These are phyloP conservation scores for Gossypium bickii DNA, from an alignment of 345 rosid genomes.

Conservation along the genomic window DNA sequence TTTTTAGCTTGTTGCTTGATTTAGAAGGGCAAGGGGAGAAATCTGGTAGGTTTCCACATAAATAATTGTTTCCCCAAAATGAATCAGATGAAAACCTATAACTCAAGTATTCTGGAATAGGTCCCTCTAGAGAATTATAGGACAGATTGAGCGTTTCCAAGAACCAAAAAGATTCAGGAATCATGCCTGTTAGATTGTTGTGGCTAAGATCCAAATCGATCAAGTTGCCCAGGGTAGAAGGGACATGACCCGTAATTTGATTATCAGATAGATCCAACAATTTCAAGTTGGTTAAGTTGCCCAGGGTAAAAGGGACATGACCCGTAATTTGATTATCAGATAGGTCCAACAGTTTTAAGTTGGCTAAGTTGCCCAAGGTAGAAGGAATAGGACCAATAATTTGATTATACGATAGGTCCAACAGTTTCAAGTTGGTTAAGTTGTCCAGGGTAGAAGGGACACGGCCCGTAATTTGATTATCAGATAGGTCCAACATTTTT, in stretches of 20 bases:
- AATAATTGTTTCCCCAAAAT: not conserved
- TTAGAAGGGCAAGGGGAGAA: not conserved
- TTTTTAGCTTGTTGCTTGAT: too few relatives aligned
- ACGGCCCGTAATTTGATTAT: not conserved
- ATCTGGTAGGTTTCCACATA: not conserved
- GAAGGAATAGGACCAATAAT: too few relatives aligned
- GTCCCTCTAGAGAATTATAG: not conserved
- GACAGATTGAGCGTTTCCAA: not conserved
- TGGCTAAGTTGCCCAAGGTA: too few relatives aligned
- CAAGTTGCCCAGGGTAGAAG: not conserved
- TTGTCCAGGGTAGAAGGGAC: too few relatives aligned
- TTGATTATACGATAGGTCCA: too few relatives aligned
- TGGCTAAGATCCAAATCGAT: not conserved
- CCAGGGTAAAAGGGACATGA: not conserved
- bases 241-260: too few relatives aligned
- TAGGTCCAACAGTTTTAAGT: not conserved
- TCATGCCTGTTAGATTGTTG: not conserved
- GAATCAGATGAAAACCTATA: not conserved
- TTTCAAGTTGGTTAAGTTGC: too few relatives aligned
- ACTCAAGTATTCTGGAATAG: not conserved
- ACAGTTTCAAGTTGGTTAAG: too few relatives aligned
- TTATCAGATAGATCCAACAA: too few relatives aligned
- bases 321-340: not conserved
- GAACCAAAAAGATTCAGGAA: fast-evolving
- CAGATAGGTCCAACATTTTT: not conserved